Evolutionary conservation across 106 monocot species (phyloP).

Genomic region (Dioscorea zingiberensis): DNA sequence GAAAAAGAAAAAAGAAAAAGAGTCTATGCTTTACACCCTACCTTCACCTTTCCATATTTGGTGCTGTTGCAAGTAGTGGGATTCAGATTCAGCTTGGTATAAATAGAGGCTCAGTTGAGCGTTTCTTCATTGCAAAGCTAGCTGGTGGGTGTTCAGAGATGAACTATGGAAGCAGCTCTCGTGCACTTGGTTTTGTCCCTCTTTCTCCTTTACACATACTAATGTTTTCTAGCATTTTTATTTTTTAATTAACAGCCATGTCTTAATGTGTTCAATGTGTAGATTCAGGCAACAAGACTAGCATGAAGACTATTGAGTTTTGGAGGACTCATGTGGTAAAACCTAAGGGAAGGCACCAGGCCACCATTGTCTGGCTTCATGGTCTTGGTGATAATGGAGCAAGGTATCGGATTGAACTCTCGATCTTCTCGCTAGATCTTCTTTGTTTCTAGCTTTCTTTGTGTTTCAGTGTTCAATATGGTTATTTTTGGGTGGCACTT

Average conservation of each 20-base stretch:
- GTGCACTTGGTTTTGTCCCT: neutral
- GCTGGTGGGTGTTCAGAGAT: neutral
- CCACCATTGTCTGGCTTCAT: conserved; percentile 85
- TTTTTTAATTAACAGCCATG: neutral
- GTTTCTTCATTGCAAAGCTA: neutral
- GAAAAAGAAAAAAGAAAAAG: neutral
- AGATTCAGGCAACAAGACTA: neutral
- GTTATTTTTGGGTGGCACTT: no score
- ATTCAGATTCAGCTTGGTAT: neutral
- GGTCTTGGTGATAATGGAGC: conserved; percentile 71
- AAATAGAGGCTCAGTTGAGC: neutral
- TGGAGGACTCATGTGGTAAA: conserved; percentile 64
- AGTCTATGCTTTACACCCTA: neutral
- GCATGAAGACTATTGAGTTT: conserved; percentile 38
- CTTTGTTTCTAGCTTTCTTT: no score
- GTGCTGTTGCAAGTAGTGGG: no score
- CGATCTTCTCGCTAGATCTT: no score
- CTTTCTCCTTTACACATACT: neutral
- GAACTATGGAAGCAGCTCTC: conserved; percentile 1
- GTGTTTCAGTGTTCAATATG: no score
- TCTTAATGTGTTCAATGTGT: neutral
- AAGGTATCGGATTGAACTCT: conserved; percentile 31
- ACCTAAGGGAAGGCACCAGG: conserved; percentile 69
- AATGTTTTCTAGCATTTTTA: neutral
- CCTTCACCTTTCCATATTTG: neutral